These are phyloP conservation scores for Parietichytrium sp. DNA, from an alignment of 108 stramenopile genomes.

Conservation along the genomic window DNA sequence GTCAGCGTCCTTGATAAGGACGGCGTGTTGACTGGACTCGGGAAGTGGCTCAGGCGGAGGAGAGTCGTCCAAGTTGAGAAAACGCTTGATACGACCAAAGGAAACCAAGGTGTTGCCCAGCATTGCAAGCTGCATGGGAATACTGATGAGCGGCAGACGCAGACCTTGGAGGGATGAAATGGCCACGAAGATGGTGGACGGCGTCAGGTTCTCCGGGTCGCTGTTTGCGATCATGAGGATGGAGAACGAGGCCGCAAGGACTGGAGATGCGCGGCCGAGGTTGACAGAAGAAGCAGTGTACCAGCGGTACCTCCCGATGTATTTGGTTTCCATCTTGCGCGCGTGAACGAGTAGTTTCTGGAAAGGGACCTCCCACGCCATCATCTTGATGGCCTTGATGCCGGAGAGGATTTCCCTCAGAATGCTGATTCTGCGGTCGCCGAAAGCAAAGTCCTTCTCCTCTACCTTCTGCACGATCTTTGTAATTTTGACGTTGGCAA, in stretches of 20 bases:
- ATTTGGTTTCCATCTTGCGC: not conserved
- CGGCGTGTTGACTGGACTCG: not conserved
- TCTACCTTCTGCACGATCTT: conserved; percentile 12
- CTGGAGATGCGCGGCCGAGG: conserved; percentile 19
- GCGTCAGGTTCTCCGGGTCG: conserved; percentile 3
- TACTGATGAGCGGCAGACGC: conserved; percentile 4
- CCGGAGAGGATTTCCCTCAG: conserved; percentile 22
- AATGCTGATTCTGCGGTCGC: conserved; percentile 21
- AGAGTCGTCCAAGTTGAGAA: not conserved
- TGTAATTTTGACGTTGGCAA: conserved; percentile 17
- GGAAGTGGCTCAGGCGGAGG: conserved; percentile 3
- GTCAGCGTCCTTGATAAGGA: not conserved
- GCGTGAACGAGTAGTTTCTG: not conserved
- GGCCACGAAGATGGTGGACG: conserved; percentile 10
- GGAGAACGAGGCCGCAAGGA: conserved; percentile 22
- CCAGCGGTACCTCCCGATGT: not conserved
- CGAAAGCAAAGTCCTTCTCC: conserved; percentile 38
- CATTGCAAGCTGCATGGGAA: conserved; percentile 1
- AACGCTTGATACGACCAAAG: conserved; percentile 1
- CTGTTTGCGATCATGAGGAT: conserved; percentile 13
- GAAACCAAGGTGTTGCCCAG: conserved; percentile 2
- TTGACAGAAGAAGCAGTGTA: conserved; percentile 8
- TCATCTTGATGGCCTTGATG: conserved; percentile 40
- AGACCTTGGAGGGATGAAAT: conserved; percentile 20
- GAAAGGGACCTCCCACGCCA: conserved; percentile 35